phyloP scores from a whole-genome alignment of 2,329 filamentous ascomycete species.

The Biscogniauxia mediterranea region DNA sequence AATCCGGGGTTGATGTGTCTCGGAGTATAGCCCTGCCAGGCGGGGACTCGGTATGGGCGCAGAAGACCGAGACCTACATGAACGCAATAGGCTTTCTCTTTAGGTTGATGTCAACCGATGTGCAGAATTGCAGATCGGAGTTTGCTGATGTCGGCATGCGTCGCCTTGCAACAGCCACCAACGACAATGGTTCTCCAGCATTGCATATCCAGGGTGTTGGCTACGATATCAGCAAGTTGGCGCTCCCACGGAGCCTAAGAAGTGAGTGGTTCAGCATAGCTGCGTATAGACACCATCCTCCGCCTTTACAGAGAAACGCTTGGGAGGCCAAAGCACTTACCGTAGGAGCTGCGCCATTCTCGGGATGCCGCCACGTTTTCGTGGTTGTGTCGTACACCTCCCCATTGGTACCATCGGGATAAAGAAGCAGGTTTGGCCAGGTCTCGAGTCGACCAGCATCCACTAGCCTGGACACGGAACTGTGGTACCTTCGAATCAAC shows the following conservation, averaged over 20 bases:
- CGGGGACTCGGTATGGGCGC: neutral
- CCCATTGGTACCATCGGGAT: slow-evolving; percentile 67
- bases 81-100: neutral
- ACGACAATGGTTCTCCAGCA: slow-evolving; percentile 48
- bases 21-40: neutral
- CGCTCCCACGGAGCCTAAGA: slow-evolving; percentile 43
- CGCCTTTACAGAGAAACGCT: neutral
- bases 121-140: slow-evolving; percentile 16
- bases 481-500: slow-evolving; percentile 55
- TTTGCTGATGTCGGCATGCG: slow-evolving; percentile 46
- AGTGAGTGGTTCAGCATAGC: slow-evolving; percentile 4
- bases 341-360: slow-evolving; percentile 23
- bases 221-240: slow-evolving; percentile 42
- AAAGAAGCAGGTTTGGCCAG: slow-evolving; percentile 59
- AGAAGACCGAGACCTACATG: neutral
- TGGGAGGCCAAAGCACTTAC: slow-evolving; percentile 20
- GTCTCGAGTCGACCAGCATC: slow-evolving; percentile 31
- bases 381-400: slow-evolving; percentile 65
- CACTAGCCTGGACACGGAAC: slow-evolving; percentile 40
- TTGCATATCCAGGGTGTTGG: slow-evolving; percentile 34
- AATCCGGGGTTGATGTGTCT: neutral
- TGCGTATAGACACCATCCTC: neutral
- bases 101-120: neutral
- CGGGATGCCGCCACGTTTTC: slow-evolving; percentile 55
- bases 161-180: slow-evolving; percentile 53